phyloP scores from a whole-genome alignment of 192 early-diverging fungal species.

The Coemansia sp. region DNA sequence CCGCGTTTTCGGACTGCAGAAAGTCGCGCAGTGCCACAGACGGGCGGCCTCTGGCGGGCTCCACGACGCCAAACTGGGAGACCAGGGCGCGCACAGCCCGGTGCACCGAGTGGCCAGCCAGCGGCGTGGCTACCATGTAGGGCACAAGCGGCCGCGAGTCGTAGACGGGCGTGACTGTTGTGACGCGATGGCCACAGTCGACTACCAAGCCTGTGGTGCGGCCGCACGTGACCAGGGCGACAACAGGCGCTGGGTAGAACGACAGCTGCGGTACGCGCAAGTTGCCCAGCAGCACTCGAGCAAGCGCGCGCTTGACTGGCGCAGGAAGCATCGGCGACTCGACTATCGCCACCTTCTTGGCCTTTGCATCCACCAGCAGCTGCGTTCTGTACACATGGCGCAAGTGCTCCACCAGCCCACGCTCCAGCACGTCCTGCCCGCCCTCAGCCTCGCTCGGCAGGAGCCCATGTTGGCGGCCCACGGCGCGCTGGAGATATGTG shows the following conservation, averaged over 20 bases:
- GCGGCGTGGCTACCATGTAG: constrained; percentile 8
- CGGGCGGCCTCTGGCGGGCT: not conserved
- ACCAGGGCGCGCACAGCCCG: constrained; percentile 13
- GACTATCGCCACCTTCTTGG: constrained; percentile 72
- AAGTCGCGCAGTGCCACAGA: not conserved
- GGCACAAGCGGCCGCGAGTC: constrained; percentile 27
- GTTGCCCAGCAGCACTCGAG: constrained; percentile 70
- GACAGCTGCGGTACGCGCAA: constrained; percentile 79
- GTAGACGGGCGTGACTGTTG: constrained; percentile 73
- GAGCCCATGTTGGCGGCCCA: not conserved
- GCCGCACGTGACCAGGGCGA: constrained; percentile 76
- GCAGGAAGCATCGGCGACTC: constrained; percentile 74
- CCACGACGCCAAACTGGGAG: constrained; percentile 12
- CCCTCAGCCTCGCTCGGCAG: not conserved
- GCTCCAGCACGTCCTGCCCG: constrained; percentile 19
- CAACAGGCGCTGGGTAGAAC: constrained; percentile 69
- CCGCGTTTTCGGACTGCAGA: not conserved
- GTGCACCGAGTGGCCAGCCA: constrained; percentile 20
- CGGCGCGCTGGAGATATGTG: not conserved
- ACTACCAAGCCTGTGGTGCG: constrained; percentile 77
- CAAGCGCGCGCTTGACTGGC: constrained; percentile 65
- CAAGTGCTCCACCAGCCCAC: constrained; percentile 26
- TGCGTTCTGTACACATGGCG: constrained; percentile 43
- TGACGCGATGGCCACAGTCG: constrained; percentile 78
- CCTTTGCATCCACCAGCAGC: constrained; percentile 79